Percentiles rank a stretch among this genome's conserved stretches.
Conservation (phyloP, 2,329 filamentous ascomycete genomes). For the Monosporascus cannonballus region DNA sequence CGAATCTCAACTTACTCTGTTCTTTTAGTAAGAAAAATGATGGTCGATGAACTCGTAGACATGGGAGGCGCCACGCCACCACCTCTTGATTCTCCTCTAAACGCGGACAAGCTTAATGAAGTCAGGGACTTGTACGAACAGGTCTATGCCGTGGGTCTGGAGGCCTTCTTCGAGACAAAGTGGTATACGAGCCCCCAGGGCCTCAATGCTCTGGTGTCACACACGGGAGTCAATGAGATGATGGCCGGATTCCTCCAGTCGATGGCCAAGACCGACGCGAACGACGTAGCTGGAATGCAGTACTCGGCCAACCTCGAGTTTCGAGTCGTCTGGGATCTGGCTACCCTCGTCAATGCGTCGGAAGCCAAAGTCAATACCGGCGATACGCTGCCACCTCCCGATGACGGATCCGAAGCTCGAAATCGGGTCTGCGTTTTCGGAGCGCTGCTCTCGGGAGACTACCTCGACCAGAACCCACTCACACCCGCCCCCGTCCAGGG, state of each 20-base stretch:
- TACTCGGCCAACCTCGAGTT: conserved; percentile 51
- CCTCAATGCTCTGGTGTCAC: conserved; percentile 38
- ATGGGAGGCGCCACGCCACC: conserved; percentile 54
- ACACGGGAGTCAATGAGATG: conserved; percentile 56
- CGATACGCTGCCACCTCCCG: conserved; percentile 40
- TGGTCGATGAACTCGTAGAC: conserved; percentile 66
- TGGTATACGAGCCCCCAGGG: conserved; percentile 63
- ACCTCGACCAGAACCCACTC: conserved; percentile 53
- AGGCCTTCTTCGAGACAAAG: conserved; percentile 71
- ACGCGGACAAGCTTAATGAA: conserved; percentile 53
- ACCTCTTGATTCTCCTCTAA: conserved; percentile 44
- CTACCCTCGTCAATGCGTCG: conserved; percentile 39
- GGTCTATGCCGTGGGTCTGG: conserved; percentile 69
- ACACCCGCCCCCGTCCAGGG: conserved; percentile 41
- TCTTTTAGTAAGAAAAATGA: conserved; percentile 56
- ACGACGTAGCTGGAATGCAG: conserved; percentile 46
- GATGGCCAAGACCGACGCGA: conserved; percentile 41
- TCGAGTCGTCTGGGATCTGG: conserved; percentile 54
- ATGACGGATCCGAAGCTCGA: conserved; percentile 57
- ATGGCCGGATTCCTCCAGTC: conserved; percentile 60
- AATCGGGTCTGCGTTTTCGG: conserved; percentile 72
- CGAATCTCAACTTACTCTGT: conserved; percentile 36
- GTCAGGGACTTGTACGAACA: conserved; percentile 67
- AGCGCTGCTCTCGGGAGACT: conserved; percentile 66
- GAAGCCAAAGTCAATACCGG: conserved; percentile 29